These are phyloP conservation scores for Talaromyces sp. DNA, from an alignment of 2,329 filamentous ascomycete genomes.

Conservation along the genomic window DNA sequence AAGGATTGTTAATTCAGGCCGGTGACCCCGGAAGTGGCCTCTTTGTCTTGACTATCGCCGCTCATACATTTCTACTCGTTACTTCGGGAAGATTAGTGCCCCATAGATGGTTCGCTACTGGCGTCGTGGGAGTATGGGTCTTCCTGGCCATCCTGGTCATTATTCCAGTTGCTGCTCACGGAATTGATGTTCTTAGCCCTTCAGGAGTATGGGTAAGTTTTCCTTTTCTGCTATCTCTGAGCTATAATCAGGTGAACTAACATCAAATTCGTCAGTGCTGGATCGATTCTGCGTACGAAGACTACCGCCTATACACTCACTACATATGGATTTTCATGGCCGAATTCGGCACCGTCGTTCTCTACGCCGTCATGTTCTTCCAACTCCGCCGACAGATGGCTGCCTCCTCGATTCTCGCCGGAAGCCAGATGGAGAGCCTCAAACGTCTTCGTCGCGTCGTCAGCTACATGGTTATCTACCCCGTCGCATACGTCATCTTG, in stretches of 20 bases:
- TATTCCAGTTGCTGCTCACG: conserved; percentile 45
- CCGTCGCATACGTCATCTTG: conserved; percentile 55
- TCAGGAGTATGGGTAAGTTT: conserved; percentile 51
- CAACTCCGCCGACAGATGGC: conserved; percentile 47
- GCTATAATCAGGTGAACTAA: not conserved
- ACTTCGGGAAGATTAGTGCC: conserved; percentile 47
- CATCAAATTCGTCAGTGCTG: conserved; percentile 44
- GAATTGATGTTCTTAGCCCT: conserved; percentile 45
- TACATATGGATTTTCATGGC: conserved; percentile 55
- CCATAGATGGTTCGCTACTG: conserved; percentile 44
- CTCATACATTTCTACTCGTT: conserved; percentile 53
- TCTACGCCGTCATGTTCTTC: conserved; percentile 50
- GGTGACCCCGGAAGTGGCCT: conserved; percentile 53
- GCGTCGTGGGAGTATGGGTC: conserved; percentile 47
- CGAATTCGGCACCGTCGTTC: conserved; percentile 50
- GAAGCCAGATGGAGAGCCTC: conserved; percentile 34
- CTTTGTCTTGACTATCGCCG: conserved; percentile 53
- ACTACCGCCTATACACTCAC: conserved; percentile 50
- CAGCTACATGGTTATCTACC: conserved; percentile 48
- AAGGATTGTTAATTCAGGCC: conserved; percentile 52
- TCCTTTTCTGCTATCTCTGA: conserved; percentile 14
- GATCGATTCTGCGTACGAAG: conserved; percentile 44
- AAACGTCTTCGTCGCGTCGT: conserved; percentile 43
- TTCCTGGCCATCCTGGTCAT: conserved; percentile 47
- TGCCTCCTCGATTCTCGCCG: conserved; percentile 32